phyloP scores from a whole-genome alignment of 441 rosid genomes.

The Rhodomyrtus psidioides region DNA sequence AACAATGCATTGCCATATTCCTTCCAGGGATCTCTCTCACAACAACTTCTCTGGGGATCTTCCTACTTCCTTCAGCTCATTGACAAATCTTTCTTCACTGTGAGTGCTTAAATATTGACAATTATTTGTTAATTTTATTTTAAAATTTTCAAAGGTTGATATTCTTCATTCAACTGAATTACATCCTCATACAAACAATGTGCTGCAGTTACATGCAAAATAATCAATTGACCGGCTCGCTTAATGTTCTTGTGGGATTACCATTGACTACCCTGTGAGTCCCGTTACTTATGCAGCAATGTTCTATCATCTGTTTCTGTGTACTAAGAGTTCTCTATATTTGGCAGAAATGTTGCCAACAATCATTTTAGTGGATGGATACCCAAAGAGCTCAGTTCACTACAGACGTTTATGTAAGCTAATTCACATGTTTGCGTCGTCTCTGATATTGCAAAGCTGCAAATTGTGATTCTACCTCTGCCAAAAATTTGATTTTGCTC shows the following conservation, averaged over 20 bases:
- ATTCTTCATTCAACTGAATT: neutral
- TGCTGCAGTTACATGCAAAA: conserved; percentile 74
- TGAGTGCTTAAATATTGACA: conserved; percentile 28
- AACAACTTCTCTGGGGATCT: conserved; percentile 89
- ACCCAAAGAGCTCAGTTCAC: conserved; percentile 61
- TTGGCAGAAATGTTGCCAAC: conserved; percentile 81
- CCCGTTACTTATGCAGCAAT: neutral
- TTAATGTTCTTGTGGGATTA: conserved; percentile 48
- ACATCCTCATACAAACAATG: conserved; percentile 16
- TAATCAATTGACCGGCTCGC: conserved; percentile 83
- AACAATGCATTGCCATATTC: neutral
- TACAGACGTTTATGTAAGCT: conserved; percentile 66
- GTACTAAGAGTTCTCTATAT: conserved; percentile 11
- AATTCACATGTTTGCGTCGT: neutral
- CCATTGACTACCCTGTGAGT: conserved; percentile 81
- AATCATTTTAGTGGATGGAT: conserved; percentile 88
- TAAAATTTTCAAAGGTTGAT: neutral
- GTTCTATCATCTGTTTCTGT: neutral
- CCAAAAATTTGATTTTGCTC: conserved; percentile 1
- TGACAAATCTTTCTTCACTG: conserved; percentile 66
- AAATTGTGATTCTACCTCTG: neutral
- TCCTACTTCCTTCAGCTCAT: conserved; percentile 64
- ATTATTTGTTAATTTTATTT: neutral
- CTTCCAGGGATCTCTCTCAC: conserved; percentile 81
- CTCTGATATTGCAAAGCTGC: neutral